phyloP scores from a whole-genome alignment of 352 stramenopile genomes.

The Albugo laibachii region DNA sequence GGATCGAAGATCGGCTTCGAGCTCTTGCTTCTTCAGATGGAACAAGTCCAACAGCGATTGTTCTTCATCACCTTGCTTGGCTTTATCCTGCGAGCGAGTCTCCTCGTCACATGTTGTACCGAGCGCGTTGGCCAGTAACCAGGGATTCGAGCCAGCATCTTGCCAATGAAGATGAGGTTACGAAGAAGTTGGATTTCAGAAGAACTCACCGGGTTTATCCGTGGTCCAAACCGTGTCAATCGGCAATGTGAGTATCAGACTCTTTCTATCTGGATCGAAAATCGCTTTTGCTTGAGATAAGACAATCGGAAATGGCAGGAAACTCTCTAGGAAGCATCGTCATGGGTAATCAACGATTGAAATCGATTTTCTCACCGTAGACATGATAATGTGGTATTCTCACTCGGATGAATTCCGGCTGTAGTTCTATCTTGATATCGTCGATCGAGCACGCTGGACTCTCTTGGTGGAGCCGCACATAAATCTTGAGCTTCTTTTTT shows the following conservation, averaged over 20 bases:
- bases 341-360: not conserved
- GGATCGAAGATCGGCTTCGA: conserved; percentile 1
- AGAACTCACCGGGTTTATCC: not conserved
- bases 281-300: conserved; percentile 13
- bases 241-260: conserved; percentile 13
- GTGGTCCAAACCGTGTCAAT: conserved; percentile 39
- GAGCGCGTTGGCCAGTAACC: conserved; percentile 36
- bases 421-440: conserved; percentile 29
- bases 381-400: conserved; percentile 26
- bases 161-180: conserved; percentile 1
- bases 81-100: not conserved
- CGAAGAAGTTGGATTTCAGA: not conserved
- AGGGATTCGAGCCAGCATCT: conserved; percentile 41
- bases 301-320: conserved; percentile 42
- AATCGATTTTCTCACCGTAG: conserved; percentile 15
- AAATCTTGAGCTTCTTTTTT: too few relatives aligned
- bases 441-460: not conserved
- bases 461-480: not conserved
- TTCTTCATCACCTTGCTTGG: conserved; percentile 1
- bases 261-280: conserved; percentile 16
- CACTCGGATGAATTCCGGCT: conserved; percentile 22
- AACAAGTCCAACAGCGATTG: conserved; percentile 52
- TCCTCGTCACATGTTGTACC: conserved; percentile 9
- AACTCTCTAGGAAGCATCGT: conserved; percentile 5
- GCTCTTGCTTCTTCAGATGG: conserved; percentile 16